Base-by-base conservation (phyloP, 2,329 filamentous ascomycete species). In the Gliomastix tumulicola region DNA sequence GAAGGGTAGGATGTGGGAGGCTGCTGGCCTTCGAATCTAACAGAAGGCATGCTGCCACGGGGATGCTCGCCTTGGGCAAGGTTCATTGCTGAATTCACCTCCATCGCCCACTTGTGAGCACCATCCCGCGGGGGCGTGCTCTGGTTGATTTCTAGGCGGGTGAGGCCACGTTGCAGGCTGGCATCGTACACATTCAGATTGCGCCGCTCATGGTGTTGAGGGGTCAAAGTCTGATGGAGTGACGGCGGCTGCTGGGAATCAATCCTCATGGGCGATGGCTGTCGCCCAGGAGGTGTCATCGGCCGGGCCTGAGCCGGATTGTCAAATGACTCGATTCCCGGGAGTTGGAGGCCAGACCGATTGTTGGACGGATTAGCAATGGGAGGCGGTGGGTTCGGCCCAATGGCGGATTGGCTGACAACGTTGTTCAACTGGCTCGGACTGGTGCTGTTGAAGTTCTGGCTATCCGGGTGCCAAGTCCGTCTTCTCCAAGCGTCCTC, bases 321-420 rank as follows among this genome's bases (percentile, higher is more conserved):
- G 86, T 90, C 88, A 49, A 96, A 95, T 13, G 87, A 94, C 55
- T 94, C 88, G 46, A 96, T 96, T 12, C 89, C 88, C 1, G 89
- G 89, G 12, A 96, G 71, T 27, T 87, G 79, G 12, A 87, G 67
- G 5, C 71, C 62, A 7, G 70, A 74, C 47, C 82, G 79, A 51
- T 57, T 68, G 56, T 61, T 77, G 25, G 56, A 55, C 6, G 56
- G 63, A 38, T 57, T 68, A 27, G 59, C 64, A 21, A 66, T 60
- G 46, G 57, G 74, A 53, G 59, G 75, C 55, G 52, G 71, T 51
- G 63, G 74, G 60, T 51, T 76, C 50, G 55, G 77, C 54, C 62
- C 75, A 60, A 64, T 72, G 44, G 67, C 78, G 54, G 58, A 78
- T 50, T 84, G 79, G 6, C 79, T 87, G 42, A 85, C 78, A 27